A percentile compares a stretch with the other conserved stretches of the same genome.
These are phyloP conservation scores for Candida multigemmis DNA, from an alignment of 805 yeast species.

Conservation along the genomic window DNA sequence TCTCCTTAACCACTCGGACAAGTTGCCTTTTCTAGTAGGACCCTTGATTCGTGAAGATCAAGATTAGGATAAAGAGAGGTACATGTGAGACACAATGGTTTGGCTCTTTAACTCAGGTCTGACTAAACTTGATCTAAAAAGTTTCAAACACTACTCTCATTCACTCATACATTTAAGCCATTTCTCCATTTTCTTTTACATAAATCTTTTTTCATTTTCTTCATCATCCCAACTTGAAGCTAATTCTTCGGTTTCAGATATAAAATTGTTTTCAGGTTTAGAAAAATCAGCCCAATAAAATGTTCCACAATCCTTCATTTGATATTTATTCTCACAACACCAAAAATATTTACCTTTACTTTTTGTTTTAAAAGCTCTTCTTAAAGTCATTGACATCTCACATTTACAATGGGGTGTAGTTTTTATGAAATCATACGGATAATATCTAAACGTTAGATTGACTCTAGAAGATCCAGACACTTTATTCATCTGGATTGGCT, in stretches of 20 bases:
- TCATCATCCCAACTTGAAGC: conserved; percentile 40
- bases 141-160: too few relatives aligned
- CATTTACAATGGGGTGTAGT: conserved; percentile 42
- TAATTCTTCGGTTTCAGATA: conserved; percentile 19
- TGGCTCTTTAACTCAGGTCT: too few relatives aligned
- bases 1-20: conserved; percentile 43
- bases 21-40: too few relatives aligned
- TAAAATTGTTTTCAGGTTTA: conserved; percentile 16
- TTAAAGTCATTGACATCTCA: conserved; percentile 39
- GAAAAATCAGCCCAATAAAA: conserved; percentile 43
- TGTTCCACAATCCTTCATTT: conserved; percentile 37
- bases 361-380: conserved; percentile 41
- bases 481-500: conserved; percentile 32
- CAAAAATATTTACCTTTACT: conserved; percentile 52
- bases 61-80: too few relatives aligned
- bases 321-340: conserved; percentile 47
- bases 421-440: conserved; percentile 25
- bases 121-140: too few relatives aligned
- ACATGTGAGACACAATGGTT: too few relatives aligned
- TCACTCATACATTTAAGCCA: too few relatives aligned
- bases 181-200: too few relatives aligned
- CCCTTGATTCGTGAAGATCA: too few relatives aligned
- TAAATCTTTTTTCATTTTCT: too few relatives aligned
- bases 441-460: conserved; percentile 59
- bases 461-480: conserved; percentile 43